Base-by-base conservation (phyloP, 768 basidiomycete genomes). In the Sistotremastrum suecicum region DNA sequence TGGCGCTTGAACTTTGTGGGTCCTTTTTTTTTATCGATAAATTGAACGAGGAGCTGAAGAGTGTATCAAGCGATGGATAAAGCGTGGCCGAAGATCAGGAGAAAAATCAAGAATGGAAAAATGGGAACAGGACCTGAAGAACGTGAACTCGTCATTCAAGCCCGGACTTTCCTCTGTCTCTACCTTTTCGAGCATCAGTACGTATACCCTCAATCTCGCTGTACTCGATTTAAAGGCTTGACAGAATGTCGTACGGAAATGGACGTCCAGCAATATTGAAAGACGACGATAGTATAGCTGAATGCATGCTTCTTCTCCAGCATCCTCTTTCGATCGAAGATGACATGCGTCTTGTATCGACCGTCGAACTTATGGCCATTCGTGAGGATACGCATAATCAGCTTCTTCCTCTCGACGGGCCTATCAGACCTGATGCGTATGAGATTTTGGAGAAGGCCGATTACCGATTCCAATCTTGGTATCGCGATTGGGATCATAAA, bases 131-230 rank as follows among this genome's bases (percentile, higher is more conserved):
- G 72, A 28, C 70, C 76, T 51, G 68, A 71, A 44, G 90, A 97
- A 55, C 74, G 78, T 39, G 76, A 85, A 32, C 68, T 97, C 29
- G 78, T 95, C 37, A 75, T 87, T 44, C 79, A 80, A 11, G 74
- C 87, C 29, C 74, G 91, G 39, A 88, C 81, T 5, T 97, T 90
- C 90, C 90, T 95, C 58, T 89, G 88, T 56, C 68, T 92, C 10
- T 92, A 90, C 58, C 74, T 94, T 35, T 89, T 92, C 58, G 91
- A 94, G 57, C 89, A 92, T 59, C 90, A 94, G 86, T 90, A 54
- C 53, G 84, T 74, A n/a, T n/a, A n/a, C n/a, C n/a, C n/a, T 28
- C 8, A 28, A 7, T 40, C 35, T 29, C 28, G 5, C 53, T 60
- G 41, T 59, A 31, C 28, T 44, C 10, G 2, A 5, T 51, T 42